Percentiles rank a stretch among this genome's conserved stretches.
phyloP scores from a whole-genome alignment of 768 basidiomycete genomes.

The Tricholoma saponaceum region DNA sequence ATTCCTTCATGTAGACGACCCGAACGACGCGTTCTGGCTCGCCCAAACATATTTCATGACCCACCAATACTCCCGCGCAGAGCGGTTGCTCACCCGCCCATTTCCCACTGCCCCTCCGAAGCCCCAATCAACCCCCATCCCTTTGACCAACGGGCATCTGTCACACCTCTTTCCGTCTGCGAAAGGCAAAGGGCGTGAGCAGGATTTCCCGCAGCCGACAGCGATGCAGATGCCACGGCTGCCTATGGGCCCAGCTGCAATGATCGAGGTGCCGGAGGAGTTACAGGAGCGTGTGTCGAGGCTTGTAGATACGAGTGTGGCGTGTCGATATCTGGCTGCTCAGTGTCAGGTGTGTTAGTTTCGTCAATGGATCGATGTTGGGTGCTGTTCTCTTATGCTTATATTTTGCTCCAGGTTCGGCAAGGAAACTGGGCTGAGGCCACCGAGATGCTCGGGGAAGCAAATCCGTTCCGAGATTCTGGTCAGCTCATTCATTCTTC shows the following conservation, averaged over 20 bases:
- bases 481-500: slow-evolving; percentile 33
- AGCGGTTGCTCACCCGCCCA: slow-evolving; percentile 84
- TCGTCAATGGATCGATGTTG: background rate
- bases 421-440: slow-evolving; percentile 93
- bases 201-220: slow-evolving; percentile 26
- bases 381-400: slow-evolving; percentile 3
- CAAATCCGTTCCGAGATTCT: slow-evolving; percentile 80
- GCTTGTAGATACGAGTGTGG: slow-evolving; percentile 90
- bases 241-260: slow-evolving; percentile 67
- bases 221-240: slow-evolving; percentile 48
- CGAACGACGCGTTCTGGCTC: slow-evolving; percentile 99
- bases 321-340: slow-evolving; percentile 94
- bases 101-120: slow-evolving; percentile 57
- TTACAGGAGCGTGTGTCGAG: slow-evolving; percentile 65
- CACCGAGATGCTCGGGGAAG: slow-evolving; percentile 88
- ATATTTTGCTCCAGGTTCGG: slow-evolving; percentile 44
- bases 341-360: slow-evolving; percentile 72
- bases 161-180: slow-evolving; percentile 23
- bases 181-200: slow-evolving; percentile 67
- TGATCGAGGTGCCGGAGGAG: slow-evolving; percentile 65
- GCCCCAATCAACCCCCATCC: slow-evolving; percentile 26
- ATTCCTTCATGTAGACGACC: slow-evolving; percentile 58
- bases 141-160: slow-evolving; percentile 40
- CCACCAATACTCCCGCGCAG: slow-evolving; percentile 92
- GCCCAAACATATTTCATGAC: slow-evolving; percentile 97